Evolutionary conservation across 805 yeast species (phyloP), one percentile per base, ranked within the genome.

Genomic region (Wilhelminamyces savonicus): DNA sequence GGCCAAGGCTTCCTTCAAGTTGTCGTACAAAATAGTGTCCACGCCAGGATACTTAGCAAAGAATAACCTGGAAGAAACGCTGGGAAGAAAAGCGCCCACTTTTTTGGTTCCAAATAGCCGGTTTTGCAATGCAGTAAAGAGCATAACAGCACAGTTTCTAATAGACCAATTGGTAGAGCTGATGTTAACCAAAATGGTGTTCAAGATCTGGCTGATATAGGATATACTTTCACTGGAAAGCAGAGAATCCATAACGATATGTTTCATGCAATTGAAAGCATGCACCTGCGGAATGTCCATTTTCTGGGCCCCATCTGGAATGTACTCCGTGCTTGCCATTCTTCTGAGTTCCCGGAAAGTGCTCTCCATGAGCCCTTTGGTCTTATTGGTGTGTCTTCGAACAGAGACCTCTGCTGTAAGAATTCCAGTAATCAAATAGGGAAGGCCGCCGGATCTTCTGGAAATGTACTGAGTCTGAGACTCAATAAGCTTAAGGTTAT

Each of bases 401-500:
- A n/a, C n/a, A n/a, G n/a, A n/a, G 4, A 30, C 22, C 5, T 29
- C 37, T 0, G 86, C 72, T 1, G 75, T 63, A n/a, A 88, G 60
- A 12, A 85, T 71, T 1, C 83, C 92, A 1, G 92, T 71, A 10
- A 90, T 64, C 30, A 90, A 59, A 43, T 63, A 80, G 2, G 97
- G 97, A 12, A 92, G 56, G 0, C 97, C 97, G 3, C 95, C 97
- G 1, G 97, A 87, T 40, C 97, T 66, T 50, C 97, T 70, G 0
- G 95, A 82, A 29, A 88, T 81, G 26, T 73, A 70, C 44, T 85
- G 88, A 0, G 81, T 64, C 42, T 71, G 74, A 1, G 62, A 62
- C 36, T 69, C 67, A 16, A 84, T 58, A 26, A 75, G 49, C 4
- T 50, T 46, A 11, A 87, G 43, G 40, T 74, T 80, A n/a, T 61